These are phyloP conservation scores for Graphilbum sp. DNA, from an alignment of 2,329 filamentous ascomycete genomes.

Conservation along the genomic window DNA sequence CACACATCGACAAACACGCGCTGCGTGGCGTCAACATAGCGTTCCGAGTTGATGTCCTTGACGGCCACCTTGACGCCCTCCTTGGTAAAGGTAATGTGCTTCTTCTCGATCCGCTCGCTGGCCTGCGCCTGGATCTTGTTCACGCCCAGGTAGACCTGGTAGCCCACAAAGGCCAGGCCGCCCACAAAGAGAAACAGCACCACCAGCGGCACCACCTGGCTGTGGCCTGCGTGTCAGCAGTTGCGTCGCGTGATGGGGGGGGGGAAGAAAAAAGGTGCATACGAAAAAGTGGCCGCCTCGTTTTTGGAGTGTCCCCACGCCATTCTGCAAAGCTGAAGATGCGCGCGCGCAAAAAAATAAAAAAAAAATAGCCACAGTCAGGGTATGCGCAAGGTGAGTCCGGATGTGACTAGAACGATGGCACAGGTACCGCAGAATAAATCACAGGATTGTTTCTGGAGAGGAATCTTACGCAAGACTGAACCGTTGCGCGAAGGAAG, in stretches of 20 bases:
- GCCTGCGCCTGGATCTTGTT: constrained; percentile 49
- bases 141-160: constrained; percentile 55
- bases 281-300: background rate
- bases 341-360: no score
- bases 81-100: constrained; percentile 60
- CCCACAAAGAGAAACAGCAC: constrained; percentile 43
- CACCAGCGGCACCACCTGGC: constrained; percentile 49
- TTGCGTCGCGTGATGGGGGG: no score
- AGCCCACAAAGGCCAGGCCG: constrained; percentile 46
- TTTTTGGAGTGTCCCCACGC: background rate
- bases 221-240: no score
- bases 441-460: no score
- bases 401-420: no score
- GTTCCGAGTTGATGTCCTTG: constrained; percentile 50
- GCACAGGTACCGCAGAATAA: no score
- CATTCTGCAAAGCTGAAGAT: no score
- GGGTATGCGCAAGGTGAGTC: no score
- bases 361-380: no score
- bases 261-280: background rate
- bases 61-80: constrained; percentile 59
- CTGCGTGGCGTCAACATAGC: constrained; percentile 60
- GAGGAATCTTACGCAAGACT: no score
- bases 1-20: constrained; percentile 49
- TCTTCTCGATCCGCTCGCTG: constrained; percentile 54
- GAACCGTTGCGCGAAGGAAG: no score